Evolutionary conservation across 2,329 filamentous ascomycete genomes (phyloP).

Genomic region (Aspergillus sp.): DNA sequence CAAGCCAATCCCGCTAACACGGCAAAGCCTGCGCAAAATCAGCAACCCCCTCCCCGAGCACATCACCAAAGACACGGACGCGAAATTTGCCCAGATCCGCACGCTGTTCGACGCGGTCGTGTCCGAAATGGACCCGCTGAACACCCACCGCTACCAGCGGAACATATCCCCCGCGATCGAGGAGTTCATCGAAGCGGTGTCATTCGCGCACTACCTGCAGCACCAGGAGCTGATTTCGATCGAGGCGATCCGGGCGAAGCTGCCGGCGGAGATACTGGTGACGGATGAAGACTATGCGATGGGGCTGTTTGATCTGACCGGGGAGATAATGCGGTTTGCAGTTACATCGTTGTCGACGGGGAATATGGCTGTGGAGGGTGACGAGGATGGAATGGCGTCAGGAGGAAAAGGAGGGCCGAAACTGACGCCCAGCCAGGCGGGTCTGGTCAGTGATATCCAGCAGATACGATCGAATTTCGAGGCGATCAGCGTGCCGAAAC

Average conservation of each 20-base stretch:
- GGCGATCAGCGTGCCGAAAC: constrained; percentile 50
- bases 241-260: constrained; percentile 44
- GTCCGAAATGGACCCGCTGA: constrained; percentile 65
- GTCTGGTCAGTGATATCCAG: constrained; percentile 74
- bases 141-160: constrained; percentile 70
- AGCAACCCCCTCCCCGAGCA: constrained; percentile 49
- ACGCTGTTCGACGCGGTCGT: constrained; percentile 59
- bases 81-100: constrained; percentile 61
- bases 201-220: constrained; percentile 79
- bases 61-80: constrained; percentile 60
- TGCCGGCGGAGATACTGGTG: constrained; percentile 49
- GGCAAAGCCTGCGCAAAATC: constrained; percentile 34
- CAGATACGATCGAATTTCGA: constrained; percentile 68
- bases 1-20: constrained; percentile 2
- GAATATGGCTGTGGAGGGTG: constrained; percentile 40
- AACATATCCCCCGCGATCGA: constrained; percentile 75
- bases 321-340: constrained; percentile 94
- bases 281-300: constrained; percentile 80
- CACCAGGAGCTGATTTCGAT: constrained; percentile 65
- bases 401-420: constrained; percentile 9
- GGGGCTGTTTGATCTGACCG: constrained; percentile 86
- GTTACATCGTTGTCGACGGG: constrained; percentile 77
- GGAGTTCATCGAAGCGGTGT: constrained; percentile 86
- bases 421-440: constrained; percentile 39
- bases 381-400: constrained; percentile 1